These are phyloP conservation scores for Aspergillus novofumigatus DNA, from an alignment of 2,329 filamentous ascomycete genomes.

Conservation along the genomic window DNA sequence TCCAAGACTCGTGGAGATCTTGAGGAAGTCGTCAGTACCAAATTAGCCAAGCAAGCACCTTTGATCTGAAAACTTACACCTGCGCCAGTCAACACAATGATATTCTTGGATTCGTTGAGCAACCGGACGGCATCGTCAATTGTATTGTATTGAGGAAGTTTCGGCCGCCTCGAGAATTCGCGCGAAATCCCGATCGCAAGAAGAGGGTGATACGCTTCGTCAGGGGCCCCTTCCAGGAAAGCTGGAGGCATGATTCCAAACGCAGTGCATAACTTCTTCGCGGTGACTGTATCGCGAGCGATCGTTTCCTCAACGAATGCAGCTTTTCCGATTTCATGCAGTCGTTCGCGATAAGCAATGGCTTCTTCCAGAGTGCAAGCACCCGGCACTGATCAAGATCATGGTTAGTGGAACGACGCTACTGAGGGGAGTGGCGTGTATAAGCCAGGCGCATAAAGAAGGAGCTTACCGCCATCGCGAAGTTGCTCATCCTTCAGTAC, in stretches of 20 bases:
- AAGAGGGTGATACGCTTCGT: conserved; percentile 70
- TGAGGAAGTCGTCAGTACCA: conserved; percentile 3
- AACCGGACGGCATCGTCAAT: conserved; percentile 82
- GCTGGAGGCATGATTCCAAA: conserved; percentile 72
- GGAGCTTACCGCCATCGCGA: conserved; percentile 44
- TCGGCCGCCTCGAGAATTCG: conserved; percentile 76
- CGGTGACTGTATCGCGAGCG: conserved; percentile 64
- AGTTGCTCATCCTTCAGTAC: conserved; percentile 53
- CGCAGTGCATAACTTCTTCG: conserved; percentile 79
- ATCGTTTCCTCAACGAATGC: conserved; percentile 72
- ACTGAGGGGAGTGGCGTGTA: conserved; percentile 3
- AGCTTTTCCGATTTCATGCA: conserved; percentile 72
- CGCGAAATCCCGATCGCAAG: conserved; percentile 73
- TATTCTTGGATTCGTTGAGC: conserved; percentile 70
- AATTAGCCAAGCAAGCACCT: background rate
- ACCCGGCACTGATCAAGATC: conserved; percentile 38
- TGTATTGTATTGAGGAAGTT: conserved; percentile 74
- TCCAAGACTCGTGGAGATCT: conserved; percentile 90
- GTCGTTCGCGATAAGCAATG: conserved; percentile 61
- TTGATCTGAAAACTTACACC: conserved; percentile 48
- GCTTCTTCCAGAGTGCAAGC: conserved; percentile 67
- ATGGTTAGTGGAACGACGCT: background rate
- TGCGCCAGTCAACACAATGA: conserved; percentile 90
- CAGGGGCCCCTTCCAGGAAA: conserved; percentile 68
- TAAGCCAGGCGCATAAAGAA: conserved; percentile 9